These are phyloP conservation scores for Dittrichia graveolens DNA, from an alignment of 129 eudicot genomes.

Conservation along the genomic window DNA sequence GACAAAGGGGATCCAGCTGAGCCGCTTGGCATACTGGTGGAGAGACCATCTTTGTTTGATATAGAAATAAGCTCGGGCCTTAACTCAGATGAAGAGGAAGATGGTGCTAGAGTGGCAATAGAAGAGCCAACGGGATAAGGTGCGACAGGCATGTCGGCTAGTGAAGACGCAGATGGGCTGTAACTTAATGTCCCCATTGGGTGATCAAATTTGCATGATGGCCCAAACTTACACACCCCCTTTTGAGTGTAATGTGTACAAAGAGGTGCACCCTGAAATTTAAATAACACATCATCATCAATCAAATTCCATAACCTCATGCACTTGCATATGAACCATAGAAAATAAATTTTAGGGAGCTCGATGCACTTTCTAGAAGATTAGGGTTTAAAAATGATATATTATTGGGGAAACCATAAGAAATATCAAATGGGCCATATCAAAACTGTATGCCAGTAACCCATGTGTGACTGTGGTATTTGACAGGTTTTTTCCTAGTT, in stretches of 20 bases:
- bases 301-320: not conserved
- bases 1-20: slow-evolving; percentile 66
- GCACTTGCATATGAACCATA: no score
- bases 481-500: no score
- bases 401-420: no score
- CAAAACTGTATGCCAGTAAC: no score
- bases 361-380: no score
- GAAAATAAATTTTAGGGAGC: no score
- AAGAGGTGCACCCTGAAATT: slow-evolving; percentile 74
- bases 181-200: slow-evolving; percentile 82
- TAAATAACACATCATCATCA: slow-evolving; percentile 11
- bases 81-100: slow-evolving; percentile 81
- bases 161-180: slow-evolving; percentile 87
- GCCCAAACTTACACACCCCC: slow-evolving; percentile 84
- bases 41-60: slow-evolving; percentile 44
- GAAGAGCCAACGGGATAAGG: slow-evolving; percentile 91
- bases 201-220: slow-evolving; percentile 88
- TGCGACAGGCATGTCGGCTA: slow-evolving; percentile 92
- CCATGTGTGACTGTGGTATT: no score
- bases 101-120: slow-evolving; percentile 75
- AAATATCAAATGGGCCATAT: no score
- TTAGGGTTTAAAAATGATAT: not conserved
- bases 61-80: slow-evolving; percentile 54
- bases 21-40: slow-evolving; percentile 62
- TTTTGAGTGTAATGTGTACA: slow-evolving; percentile 83